Percentiles rank a stretch among this genome's conserved stretches.
These are phyloP conservation scores for Extremus antarcticus DNA, from an alignment of 495 filamentous ascomycete genomes.

Conservation along the genomic window DNA sequence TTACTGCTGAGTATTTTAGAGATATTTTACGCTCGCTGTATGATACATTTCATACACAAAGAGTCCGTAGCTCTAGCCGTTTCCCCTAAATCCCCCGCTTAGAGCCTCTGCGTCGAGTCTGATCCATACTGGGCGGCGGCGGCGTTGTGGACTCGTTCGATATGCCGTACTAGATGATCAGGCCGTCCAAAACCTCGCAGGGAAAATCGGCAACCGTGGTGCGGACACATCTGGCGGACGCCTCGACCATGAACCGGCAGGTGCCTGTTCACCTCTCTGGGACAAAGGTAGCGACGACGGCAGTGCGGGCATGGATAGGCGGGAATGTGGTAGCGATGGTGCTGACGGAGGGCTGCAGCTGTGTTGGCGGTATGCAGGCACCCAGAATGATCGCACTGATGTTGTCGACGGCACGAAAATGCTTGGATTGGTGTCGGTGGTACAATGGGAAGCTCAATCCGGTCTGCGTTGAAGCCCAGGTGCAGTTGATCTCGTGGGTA, in stretches of 20 bases:
- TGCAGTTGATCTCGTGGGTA: no score
- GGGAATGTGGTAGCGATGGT: not conserved
- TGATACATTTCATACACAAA: no score
- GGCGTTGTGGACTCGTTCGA: not conserved
- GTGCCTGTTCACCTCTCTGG: not conserved
- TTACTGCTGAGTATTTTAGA: no score
- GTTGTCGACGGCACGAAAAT: no score
- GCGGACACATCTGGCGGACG: not conserved
- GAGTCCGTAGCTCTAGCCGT: no score
- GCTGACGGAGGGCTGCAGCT: not conserved
- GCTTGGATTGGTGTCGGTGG: no score
- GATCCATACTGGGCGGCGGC: not conserved
- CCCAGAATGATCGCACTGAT: not conserved
- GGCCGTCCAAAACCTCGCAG: not conserved
- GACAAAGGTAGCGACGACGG: not conserved
- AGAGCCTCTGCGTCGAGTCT: no score
- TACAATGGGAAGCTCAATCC: no score
- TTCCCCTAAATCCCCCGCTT: no score
- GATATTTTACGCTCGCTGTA: no score
- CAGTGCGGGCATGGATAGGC: not conserved
- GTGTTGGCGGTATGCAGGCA: not conserved
- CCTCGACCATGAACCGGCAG: not conserved
- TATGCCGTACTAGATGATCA: not conserved
- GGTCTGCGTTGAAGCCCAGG: no score
- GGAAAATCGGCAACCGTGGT: not conserved